Evolutionary conservation across 2,329 filamentous ascomycete species (phyloP).

Genomic region (Neocatenulostroma microsporum): DNA sequence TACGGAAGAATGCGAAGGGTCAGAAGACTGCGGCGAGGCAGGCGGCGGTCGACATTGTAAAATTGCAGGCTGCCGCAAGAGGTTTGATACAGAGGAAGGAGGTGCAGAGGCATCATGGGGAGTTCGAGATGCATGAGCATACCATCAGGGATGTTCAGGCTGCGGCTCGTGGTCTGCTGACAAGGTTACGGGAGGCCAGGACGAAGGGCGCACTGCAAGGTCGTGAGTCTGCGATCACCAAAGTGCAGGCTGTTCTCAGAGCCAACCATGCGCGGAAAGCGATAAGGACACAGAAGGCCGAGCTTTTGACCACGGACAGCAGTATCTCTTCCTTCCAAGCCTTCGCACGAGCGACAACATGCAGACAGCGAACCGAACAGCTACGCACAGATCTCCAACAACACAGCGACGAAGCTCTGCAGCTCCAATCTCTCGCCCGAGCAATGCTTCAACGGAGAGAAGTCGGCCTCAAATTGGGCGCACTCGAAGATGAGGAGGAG

Average conservation of each 20-base stretch:
- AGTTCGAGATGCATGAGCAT: conserved; percentile 21
- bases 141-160: conserved; percentile 33
- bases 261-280: conserved; percentile 46
- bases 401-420: conserved; percentile 37
- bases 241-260: conserved; percentile 59
- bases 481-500: conserved; percentile 51
- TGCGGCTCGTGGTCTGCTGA: conserved; percentile 34
- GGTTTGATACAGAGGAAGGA: conserved; percentile 56
- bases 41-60: conserved; percentile 52
- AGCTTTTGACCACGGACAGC: conserved; percentile 17
- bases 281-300: conserved; percentile 12
- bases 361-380: conserved; percentile 14
- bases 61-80: conserved; percentile 40
- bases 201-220: conserved; percentile 24
- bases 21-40: conserved; percentile 56
- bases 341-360: conserved; percentile 28
- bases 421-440: conserved; percentile 47
- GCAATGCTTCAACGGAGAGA: conserved; percentile 40
- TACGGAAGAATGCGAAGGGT: conserved; percentile 35
- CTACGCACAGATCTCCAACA: conserved; percentile 35
- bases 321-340: conserved; percentile 33
- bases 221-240: conserved; percentile 35
- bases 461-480: conserved; percentile 39
- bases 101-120: conserved; percentile 21
- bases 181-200: conserved; percentile 29